Base-by-base conservation (phyloP, 2,329 filamentous ascomycete genomes). In the Talaromyces funiculosus region DNA sequence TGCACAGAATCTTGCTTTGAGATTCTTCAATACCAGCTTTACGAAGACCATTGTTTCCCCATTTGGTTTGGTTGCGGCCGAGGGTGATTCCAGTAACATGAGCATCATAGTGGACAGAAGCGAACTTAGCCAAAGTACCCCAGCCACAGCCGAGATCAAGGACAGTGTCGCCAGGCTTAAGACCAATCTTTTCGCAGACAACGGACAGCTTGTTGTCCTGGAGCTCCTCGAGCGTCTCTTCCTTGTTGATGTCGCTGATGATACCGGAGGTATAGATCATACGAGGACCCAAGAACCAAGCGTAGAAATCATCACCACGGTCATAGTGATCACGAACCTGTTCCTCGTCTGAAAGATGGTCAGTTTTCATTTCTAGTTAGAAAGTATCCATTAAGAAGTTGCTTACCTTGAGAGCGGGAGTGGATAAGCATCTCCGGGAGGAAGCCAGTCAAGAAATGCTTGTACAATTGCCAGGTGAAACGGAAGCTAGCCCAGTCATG, bases 181-280 rank as follows among this genome's bases (percentile, higher is more conserved):
- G 82, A 51, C 82, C 88, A 67, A 97, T 92, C 85, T 97, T 97
- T 78, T 97, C 92, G 77, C 93, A 97, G 55, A 99, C 93, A 68
- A 96, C 82, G 66, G 89, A 88, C 69, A 97, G 81, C 80, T 99
- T 97, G 85, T 97, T 97, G 78, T 97, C 93, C 81, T 97, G 94
- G 49, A 97, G 85, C 79, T 97, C 84, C 79, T 99, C 94, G 26
- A 99, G 88, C 35, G 86, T 85, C 80, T 97, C 94, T 78, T 97
- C 94, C 67, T 82, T 84, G 77, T 88, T 86, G 75, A 90, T 85
- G 76, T 97, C 92, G 63, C 89, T 89, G 73, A 99, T 95, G 70
- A 99, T 82, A 70, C 94, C 94, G 55, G 90, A 95, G 56, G 94
- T 99, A 82, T 97, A 97, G 78, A 97, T 91, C 94, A 97, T 99